These are phyloP conservation scores for Botrytis cinerea DNA, from an alignment of 2,329 filamentous ascomycete genomes.

Conservation along the genomic window DNA sequence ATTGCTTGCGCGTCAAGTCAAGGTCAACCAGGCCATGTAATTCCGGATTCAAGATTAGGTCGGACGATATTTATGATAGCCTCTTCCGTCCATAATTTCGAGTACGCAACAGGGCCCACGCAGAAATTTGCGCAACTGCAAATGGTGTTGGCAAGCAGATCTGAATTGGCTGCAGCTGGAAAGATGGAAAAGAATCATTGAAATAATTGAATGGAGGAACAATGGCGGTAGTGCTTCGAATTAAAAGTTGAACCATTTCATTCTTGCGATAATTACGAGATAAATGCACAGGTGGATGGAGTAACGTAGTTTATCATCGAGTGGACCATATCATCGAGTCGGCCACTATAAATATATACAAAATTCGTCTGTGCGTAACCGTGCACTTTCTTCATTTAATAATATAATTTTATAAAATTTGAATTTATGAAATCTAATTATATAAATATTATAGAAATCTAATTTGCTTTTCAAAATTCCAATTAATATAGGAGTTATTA, in stretches of 20 bases:
- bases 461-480: too few relatives aligned
- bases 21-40: conserved; percentile 6
- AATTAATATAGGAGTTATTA: too few relatives aligned
- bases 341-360: too few relatives aligned
- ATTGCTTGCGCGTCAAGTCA: conserved; percentile 1
- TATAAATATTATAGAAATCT: too few relatives aligned
- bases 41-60: background rate
- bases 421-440: too few relatives aligned
- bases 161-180: background rate
- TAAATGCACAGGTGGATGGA: too few relatives aligned
- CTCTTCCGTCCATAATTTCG: conserved; percentile 5
- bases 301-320: too few relatives aligned
- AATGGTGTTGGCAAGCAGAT: background rate
- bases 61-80: background rate
- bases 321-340: too few relatives aligned
- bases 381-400: too few relatives aligned
- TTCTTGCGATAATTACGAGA: background rate
- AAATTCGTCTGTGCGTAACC: too few relatives aligned
- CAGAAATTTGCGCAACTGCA: conserved; percentile 12
- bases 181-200: background rate
- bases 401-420: too few relatives aligned
- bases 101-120: background rate
- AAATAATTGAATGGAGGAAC: background rate
- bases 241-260: background rate
- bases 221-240: background rate